Evolutionary conservation across 441 rosid genomes (phyloP).

Genomic region (Flueggea neowawraea): DNA sequence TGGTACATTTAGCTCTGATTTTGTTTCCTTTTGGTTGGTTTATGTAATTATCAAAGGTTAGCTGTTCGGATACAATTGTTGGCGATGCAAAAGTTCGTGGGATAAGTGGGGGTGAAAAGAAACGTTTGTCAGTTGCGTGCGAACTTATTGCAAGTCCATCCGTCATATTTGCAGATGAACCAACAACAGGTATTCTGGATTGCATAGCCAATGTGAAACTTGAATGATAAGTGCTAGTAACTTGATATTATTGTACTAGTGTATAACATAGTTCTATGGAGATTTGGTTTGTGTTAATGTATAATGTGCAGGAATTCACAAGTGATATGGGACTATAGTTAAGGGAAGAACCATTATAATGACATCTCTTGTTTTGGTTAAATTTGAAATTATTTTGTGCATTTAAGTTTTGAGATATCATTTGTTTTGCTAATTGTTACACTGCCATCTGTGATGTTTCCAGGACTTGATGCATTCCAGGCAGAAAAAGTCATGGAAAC

Average conservation of each 20-base stretch:
- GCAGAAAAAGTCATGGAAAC: constrained; percentile 98
- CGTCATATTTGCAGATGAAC: constrained; percentile 96
- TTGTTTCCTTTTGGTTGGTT: constrained; percentile 2
- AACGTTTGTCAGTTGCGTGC: constrained; percentile 82
- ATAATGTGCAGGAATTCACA: too few species aligned
- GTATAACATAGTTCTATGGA: too few species aligned
- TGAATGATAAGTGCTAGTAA: background rate
- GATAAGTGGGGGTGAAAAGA: constrained; percentile 97
- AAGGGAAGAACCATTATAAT: too few species aligned
- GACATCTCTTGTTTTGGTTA: too few species aligned
- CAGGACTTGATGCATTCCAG: constrained; percentile 99
- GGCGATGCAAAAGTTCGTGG: constrained; percentile 99
- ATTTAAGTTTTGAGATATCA: too few species aligned
- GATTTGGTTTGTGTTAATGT: too few species aligned
- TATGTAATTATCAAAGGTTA: constrained; percentile 55
- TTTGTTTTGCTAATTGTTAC: too few species aligned
- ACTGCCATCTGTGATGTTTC: constrained; percentile 9
- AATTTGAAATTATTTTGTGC: too few species aligned
- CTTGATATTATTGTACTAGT: too few species aligned
- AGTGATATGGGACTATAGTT: too few species aligned
- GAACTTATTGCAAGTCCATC: constrained; percentile 99
- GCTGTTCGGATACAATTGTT: constrained; percentile 79
- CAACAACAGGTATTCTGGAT: constrained; percentile 74
- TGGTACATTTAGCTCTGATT: background rate
- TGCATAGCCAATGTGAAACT: constrained; percentile 3